These are phyloP conservation scores for Lithocarpus polystachyus DNA, from an alignment of 306 rosid genomes.

Conservation along the genomic window DNA sequence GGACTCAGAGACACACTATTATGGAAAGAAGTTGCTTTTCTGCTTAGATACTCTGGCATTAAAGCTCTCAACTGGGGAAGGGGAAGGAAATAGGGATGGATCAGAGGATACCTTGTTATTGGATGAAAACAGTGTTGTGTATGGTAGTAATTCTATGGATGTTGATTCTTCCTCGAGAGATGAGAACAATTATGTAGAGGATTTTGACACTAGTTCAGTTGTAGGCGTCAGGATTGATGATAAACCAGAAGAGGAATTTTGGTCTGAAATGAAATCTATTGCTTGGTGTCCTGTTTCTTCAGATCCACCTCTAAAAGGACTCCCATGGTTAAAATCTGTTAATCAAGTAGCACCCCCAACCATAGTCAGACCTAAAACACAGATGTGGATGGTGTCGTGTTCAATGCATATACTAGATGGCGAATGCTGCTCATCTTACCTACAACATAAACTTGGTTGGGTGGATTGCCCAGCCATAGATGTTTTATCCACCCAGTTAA, in stretches of 20 bases:
- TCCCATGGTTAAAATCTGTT: slow-evolving; percentile 80
- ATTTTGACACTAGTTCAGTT: slow-evolving; percentile 38
- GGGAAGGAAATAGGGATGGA: slow-evolving; percentile 42
- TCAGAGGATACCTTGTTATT: slow-evolving; percentile 24
- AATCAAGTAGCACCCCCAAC: slow-evolving; percentile 58
- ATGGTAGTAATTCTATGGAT: slow-evolving; percentile 24
- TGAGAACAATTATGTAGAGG: slow-evolving; percentile 30
- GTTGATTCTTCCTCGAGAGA: slow-evolving; percentile 34
- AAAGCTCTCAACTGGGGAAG: slow-evolving; percentile 52
- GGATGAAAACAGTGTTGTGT: slow-evolving; percentile 20
- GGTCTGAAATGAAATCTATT: slow-evolving; percentile 80
- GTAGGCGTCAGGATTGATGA: slow-evolving; percentile 45
- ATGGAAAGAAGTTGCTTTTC: slow-evolving; percentile 56
- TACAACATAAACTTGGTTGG: slow-evolving; percentile 84
- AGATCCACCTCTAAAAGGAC: slow-evolving; percentile 67
- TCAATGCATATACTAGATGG: slow-evolving; percentile 88
- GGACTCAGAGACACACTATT: slow-evolving; percentile 47
- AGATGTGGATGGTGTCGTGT: slow-evolving; percentile 85
- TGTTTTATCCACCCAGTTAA: slow-evolving; percentile 64
- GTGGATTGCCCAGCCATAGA: slow-evolving; percentile 46
- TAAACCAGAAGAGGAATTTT: slow-evolving; percentile 73
- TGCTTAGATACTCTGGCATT: slow-evolving; percentile 57
- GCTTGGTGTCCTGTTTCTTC: slow-evolving; percentile 87
- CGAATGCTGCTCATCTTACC: slow-evolving; percentile 47
- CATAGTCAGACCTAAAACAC: slow-evolving; percentile 78